Percentiles rank a stretch among this genome's conserved stretches.
phyloP scores from a whole-genome alignment of 2,329 filamentous ascomycete genomes.

The Pseudogymnoascus destructans region DNA sequence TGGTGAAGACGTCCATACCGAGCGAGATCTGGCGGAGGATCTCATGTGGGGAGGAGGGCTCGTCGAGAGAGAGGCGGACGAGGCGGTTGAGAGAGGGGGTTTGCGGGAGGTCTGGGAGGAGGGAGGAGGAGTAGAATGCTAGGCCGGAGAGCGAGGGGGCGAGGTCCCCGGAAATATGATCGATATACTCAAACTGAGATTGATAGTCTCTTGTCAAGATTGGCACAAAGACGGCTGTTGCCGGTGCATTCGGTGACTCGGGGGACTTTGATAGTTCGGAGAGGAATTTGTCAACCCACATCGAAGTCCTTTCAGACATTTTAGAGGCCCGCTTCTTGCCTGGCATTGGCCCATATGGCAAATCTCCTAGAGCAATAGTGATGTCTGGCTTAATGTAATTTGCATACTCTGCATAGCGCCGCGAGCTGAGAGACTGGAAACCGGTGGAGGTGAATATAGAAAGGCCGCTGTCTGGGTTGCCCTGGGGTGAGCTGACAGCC shows the following conservation, averaged over 20 bases:
- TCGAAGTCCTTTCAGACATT: conserved; percentile 76
- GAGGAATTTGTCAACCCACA: conserved; percentile 63
- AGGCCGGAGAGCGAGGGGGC: conserved; percentile 49
- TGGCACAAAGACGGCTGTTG: conserved; percentile 43
- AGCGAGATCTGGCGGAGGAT: conserved; percentile 62
- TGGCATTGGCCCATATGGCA: conserved; percentile 42
- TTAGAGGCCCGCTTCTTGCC: conserved; percentile 62
- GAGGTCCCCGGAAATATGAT: conserved; percentile 54
- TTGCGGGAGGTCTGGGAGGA: conserved; percentile 53
- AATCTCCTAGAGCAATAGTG: conserved; percentile 64
- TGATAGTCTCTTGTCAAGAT: conserved; percentile 63
- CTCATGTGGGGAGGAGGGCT: conserved; percentile 58
- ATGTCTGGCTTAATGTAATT: conserved; percentile 65
- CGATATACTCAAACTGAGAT: conserved; percentile 68
- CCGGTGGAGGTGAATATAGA: conserved; percentile 78
- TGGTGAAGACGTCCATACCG: conserved; percentile 67
- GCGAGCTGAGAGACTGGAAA: conserved; percentile 56
- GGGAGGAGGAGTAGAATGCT: conserved; percentile 62
- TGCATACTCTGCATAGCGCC: conserved; percentile 55
- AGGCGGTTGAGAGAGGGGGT: conserved; percentile 42
- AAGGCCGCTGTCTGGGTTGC: conserved; percentile 58
- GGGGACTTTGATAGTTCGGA: conserved; percentile 28
- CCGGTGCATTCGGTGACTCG: conserved; percentile 21
- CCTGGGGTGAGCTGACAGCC: conserved; percentile 56
- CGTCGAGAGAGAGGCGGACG: conserved; percentile 62